Percentiles rank a stretch among this genome's conserved stretches.
Evolutionary conservation across 2,329 filamentous ascomycete species (phyloP).

Genomic region (Coniochaeta sp.): DNA sequence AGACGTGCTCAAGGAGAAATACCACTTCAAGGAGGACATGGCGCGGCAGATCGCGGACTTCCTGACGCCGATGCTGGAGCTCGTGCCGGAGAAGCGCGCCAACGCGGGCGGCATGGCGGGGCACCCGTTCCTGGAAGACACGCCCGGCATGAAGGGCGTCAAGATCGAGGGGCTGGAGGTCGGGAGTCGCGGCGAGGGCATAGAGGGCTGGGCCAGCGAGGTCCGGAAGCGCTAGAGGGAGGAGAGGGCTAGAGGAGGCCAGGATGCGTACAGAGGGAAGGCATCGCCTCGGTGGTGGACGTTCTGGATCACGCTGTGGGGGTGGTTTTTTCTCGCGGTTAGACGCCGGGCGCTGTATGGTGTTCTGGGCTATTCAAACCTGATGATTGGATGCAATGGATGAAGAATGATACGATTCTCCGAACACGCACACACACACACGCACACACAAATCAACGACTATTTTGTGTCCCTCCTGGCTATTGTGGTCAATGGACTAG

Average conservation of each 20-base stretch:
- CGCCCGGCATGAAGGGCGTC: constrained; percentile 78
- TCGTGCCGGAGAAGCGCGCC: constrained; percentile 79
- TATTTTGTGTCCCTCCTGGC: background rate
- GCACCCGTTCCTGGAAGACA: constrained; percentile 74
- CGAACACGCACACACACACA: background rate
- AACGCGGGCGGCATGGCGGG: constrained; percentile 95
- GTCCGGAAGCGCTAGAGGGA: constrained; percentile 65
- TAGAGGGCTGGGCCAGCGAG: constrained; percentile 88
- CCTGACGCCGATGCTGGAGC: constrained; percentile 81
- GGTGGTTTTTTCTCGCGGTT: background rate
- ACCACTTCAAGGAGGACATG: constrained; percentile 84
- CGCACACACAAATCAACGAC: background rate
- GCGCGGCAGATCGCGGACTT: constrained; percentile 73
- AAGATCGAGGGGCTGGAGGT: constrained; percentile 67
- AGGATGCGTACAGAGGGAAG: background rate
- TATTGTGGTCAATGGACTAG: background rate
- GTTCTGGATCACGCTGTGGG: background rate
- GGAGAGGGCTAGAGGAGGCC: background rate
- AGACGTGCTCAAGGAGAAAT: constrained; percentile 92
- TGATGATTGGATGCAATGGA: background rate
- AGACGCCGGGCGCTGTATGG: background rate
- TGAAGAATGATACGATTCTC: background rate
- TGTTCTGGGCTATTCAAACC: background rate
- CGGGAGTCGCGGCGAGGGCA: constrained; percentile 80
- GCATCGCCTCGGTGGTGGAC: too few relatives aligned